Evolutionary conservation across 2,329 filamentous ascomycete genomes (phyloP).

Genomic region (Aspergillus nomiae): DNA sequence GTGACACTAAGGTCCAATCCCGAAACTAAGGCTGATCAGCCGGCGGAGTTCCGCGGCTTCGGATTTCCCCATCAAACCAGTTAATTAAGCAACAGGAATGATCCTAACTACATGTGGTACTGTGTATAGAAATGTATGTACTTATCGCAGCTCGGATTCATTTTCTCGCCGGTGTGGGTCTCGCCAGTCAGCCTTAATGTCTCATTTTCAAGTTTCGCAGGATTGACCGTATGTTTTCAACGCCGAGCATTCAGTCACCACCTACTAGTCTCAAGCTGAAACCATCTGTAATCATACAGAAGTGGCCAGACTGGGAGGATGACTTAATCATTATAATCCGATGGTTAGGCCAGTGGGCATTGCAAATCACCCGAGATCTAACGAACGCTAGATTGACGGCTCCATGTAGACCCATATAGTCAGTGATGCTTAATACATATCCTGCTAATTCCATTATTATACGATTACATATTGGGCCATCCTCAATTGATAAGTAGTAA

Average conservation of each 20-base stretch:
- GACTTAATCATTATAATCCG: too few species aligned
- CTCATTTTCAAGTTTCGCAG: not conserved
- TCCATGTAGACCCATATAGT: not conserved
- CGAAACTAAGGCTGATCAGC: too few species aligned
- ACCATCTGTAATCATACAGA: not conserved
- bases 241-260: not conserved
- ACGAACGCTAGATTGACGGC: not conserved
- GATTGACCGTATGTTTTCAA: not conserved
- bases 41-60: too few species aligned
- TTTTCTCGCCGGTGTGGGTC: not conserved
- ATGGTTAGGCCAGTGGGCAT: not conserved
- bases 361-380: not conserved
- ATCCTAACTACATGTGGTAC: not conserved
- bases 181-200: not conserved
- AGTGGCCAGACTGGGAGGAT: not conserved
- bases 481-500: not conserved
- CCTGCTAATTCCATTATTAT: constrained; percentile 7
- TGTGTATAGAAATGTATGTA: not conserved
- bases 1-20: too few species aligned
- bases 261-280: not conserved
- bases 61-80: too few species aligned
- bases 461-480: constrained; percentile 8
- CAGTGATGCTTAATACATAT: not conserved
- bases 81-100: not conserved
- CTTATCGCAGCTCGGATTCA: not conserved